These are phyloP conservation scores for Globisporangium irregulare DNA, from an alignment of 352 stramenopile species.

Conservation along the genomic window DNA sequence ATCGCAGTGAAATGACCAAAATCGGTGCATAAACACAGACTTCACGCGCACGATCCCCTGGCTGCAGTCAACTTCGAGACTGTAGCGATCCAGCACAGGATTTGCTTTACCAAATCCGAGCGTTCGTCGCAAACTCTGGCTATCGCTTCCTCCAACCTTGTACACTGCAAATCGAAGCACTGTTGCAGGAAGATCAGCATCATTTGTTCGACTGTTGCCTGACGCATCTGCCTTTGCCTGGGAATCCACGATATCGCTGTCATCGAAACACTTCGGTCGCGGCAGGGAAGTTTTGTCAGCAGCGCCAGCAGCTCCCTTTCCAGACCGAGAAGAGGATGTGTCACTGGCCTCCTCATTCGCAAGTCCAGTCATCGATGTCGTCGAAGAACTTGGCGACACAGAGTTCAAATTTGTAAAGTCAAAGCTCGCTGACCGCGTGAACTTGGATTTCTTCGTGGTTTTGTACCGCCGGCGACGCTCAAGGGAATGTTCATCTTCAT, in stretches of 20 bases:
- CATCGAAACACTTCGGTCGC: constrained; percentile 68
- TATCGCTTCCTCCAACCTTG: constrained; percentile 64
- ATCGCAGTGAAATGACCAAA: constrained; percentile 78
- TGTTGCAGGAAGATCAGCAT: constrained; percentile 49
- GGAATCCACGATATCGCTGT: constrained; percentile 77
- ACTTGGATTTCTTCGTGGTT: constrained; percentile 46
- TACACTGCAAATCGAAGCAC: constrained; percentile 75
- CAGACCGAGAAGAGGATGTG: neutral
- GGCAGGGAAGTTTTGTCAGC: neutral
- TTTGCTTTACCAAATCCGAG: constrained; percentile 71
- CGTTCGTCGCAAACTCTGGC: constrained; percentile 46
- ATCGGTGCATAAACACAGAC: constrained; percentile 82
- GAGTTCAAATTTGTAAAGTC: constrained; percentile 57
- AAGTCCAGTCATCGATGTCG: constrained; percentile 11
- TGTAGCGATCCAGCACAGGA: constrained; percentile 72
- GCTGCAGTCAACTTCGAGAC: constrained; percentile 68
- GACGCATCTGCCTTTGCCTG: constrained; percentile 29
- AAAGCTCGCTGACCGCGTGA: constrained; percentile 69
- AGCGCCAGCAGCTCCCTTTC: neutral
- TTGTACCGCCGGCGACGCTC: constrained; percentile 10
- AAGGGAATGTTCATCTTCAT: neutral
- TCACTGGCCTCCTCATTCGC: constrained; percentile 5
- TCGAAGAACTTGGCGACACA: constrained; percentile 12
- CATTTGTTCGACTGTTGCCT: constrained; percentile 27
- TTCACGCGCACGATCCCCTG: constrained; percentile 73